Conservation (phyloP, 2,329 filamentous ascomycete genomes). For the Claviceps africana region DNA sequence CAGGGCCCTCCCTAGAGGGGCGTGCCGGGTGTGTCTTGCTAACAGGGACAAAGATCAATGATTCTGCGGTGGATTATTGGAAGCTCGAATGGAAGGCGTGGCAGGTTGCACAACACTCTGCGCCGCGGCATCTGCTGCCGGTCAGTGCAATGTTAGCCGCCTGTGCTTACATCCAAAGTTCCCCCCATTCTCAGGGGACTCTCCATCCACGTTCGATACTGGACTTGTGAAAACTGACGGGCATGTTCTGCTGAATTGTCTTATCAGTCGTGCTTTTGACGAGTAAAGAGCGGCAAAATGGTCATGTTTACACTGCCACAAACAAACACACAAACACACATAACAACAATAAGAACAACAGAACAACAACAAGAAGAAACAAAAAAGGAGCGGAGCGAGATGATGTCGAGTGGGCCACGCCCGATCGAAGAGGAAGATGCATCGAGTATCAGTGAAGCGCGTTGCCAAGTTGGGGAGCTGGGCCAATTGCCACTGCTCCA, state of each 20-base stretch:
- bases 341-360: no score
- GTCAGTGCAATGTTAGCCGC: not conserved
- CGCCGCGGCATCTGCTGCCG: not conserved
- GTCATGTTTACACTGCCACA: not conserved
- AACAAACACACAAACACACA: no score
- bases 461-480: conserved; percentile 10
- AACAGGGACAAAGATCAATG: not conserved
- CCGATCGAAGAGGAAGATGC: conserved; percentile 47
- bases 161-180: not conserved
- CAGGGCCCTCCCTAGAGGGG: not conserved
- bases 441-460: conserved; percentile 28
- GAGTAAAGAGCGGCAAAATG: no score
- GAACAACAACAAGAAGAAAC: no score
- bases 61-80: conserved; percentile 1
- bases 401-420: conserved; percentile 78
- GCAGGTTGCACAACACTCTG: not conserved
- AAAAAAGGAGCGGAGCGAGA: conserved; percentile 60
- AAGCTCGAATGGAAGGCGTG: conserved; percentile 2
- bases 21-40: not conserved
- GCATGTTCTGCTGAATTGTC: not conserved
- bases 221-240: no score
- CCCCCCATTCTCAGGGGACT: no score
- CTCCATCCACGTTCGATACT: no score
- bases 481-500: not conserved
- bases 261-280: not conserved